Evolutionary conservation across 108 stramenopile species (phyloP), one percentile per base, ranked within the genome.

Genomic region (Pseudonitzschia multiseries): DNA sequence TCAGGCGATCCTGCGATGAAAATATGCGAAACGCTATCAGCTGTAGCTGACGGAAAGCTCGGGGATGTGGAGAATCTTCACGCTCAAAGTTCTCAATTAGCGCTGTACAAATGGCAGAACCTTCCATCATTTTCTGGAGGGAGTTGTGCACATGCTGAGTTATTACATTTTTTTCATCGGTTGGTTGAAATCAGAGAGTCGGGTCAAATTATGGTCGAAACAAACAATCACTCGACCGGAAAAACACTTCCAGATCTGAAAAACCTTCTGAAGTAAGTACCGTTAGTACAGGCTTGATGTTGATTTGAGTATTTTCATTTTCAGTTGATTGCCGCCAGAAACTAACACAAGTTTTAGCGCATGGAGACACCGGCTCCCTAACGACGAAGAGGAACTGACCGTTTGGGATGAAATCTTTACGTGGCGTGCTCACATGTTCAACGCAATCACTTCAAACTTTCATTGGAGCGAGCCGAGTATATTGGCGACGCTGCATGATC

Each of bases 151-250:
- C 98, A 97, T 79, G 77, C 84, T 43, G 61, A 69, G 28, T 77
- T 97, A 1, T 76, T 97, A 20, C 94, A 95, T 60, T 83, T 87
- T 57, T 97, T 96, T 74, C 96, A 97, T 65, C 81, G 88, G 53
- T 86, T 96, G 5, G 93, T 97, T 52, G 98, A 98, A 80, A 85
- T 97, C 46, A 66, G 96, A 65, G 98, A 98, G 65, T 90, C 93
- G 40, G 92, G 95, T n/a, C 95, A 96, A 69, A 90, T 98, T 29
- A 93, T 97, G 92, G 86, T 90, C 10, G 97, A 97, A 68, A 87
- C 93, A 52, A 80, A 73, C 22, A 86, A 86, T 21, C 92, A 94
- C 53, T 84, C 93, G 21, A 75, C 75, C 48, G 79, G 82, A 48
- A 82, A 83, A 52, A 92, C 94, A 1, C 69, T 90, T 29, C 96